Conservation (phyloP, 768 basidiomycete species). For the Rhodotorula kratochvilovae region DNA sequence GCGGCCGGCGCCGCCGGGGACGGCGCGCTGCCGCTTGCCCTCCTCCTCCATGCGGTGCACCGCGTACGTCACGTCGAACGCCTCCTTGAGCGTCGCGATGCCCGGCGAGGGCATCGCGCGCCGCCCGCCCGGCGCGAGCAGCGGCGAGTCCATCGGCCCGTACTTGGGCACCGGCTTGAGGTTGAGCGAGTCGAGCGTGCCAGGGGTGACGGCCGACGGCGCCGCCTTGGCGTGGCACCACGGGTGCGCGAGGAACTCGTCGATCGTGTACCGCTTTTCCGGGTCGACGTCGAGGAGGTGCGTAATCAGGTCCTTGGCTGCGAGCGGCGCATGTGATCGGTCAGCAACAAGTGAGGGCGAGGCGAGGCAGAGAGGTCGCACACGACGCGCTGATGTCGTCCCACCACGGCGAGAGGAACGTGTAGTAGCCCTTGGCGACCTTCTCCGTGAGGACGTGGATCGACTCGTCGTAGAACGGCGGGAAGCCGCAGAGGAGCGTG, state of each 20-base stretch:
- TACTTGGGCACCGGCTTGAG: constrained; percentile 50
- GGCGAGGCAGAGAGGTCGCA: constrained; percentile 46
- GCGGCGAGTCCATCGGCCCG: constrained; percentile 71
- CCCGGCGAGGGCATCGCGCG: constrained; percentile 82
- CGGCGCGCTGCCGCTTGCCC: constrained; percentile 66
- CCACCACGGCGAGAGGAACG: constrained; percentile 99
- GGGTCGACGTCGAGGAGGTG: constrained; percentile 95
- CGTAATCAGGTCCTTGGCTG: constrained; percentile 90
- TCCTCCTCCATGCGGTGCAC: constrained; percentile 99
- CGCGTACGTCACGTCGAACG: constrained; percentile 97
- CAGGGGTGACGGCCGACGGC: constrained; percentile 61
- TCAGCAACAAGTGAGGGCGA: constrained; percentile 20
- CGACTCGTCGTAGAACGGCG: constrained; percentile 97
- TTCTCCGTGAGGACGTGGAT: constrained; percentile 98
- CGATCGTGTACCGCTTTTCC: constrained; percentile 90
- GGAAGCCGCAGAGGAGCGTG: constrained; percentile 84
- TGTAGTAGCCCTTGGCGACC: constrained; percentile 94
- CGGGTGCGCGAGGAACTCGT: constrained; percentile 92
- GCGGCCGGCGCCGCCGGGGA: constrained; percentile 70
- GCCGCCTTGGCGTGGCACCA: constrained; percentile 69
- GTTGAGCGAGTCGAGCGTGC: constrained; percentile 42
- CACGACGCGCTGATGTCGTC: constrained; percentile 82
- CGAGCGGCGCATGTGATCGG: not conserved
- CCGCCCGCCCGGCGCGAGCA: constrained; percentile 71
- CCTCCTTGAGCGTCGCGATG: constrained; percentile 86